Evolutionary conservation across 169 alveolate species (phyloP), one percentile per base, ranked within the genome.

Genomic region (Theileria luwenshuni): DNA sequence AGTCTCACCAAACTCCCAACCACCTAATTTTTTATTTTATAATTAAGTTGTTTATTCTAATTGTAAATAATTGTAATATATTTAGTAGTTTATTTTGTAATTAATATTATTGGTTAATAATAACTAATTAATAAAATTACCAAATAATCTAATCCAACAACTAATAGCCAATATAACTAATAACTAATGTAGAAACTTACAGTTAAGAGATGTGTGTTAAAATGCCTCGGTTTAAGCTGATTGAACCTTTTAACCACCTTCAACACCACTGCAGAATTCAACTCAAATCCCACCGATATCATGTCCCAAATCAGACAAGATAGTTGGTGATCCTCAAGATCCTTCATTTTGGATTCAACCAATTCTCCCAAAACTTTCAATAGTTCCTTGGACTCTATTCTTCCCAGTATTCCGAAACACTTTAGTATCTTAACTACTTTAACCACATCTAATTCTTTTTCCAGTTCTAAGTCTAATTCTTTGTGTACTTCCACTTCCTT

Each of bases 291-390:
- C 25, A 68, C 42, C 19, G 76, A 41, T 21, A 68, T 21, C 61
- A 68, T 45, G 47, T 68, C 76, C 76, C 76, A 68, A 30, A 68
- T 68, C 33, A 68, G 61, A 13, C 42, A 45, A 17, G 76, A 68
- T 15, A 35, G 42, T 15, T 68, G 52, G 7, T 17, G 2, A 5
- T 38, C 76, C 23, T 68, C 61, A 19, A 68, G 33, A 45, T 35
- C 35, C 6, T 56, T 32, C 47, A 68, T 6, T 25, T 51, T 25
- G 23, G 21, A 25, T 15, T 52, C 48, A 27, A 68, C 64, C 6
- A 0, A 5, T 21, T 23, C 32, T 2, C 17, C 21, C 12, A 68
- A 0, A 15, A 28, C 33, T 47, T 33, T 17, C 3, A 68, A 27
- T 19, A 68, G 47, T 19, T 47, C 76, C 76, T 68, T 45, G 19